Evolutionary conservation across 345 rosid genomes (phyloP).

Genomic region (Citrus trifoliata): DNA sequence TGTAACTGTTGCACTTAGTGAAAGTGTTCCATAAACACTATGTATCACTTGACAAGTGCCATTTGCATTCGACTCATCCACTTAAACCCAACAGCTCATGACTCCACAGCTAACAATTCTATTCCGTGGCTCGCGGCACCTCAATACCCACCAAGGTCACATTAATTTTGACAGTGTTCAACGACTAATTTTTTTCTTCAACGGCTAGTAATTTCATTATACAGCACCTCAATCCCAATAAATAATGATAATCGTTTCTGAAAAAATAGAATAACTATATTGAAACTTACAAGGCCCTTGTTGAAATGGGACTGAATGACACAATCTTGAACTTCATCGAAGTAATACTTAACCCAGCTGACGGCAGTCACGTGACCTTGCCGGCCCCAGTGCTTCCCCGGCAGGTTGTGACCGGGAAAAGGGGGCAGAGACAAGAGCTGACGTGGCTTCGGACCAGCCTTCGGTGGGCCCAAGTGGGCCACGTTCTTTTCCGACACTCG

Average conservation of each 20-base stretch:
- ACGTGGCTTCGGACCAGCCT: constrained; percentile 71
- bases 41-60: neutral
- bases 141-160: too few species aligned
- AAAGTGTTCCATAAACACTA: neutral
- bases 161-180: too few species aligned
- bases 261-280: neutral
- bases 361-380: constrained; percentile 57
- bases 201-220: neutral
- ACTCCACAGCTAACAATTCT: too few species aligned
- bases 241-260: neutral
- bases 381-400: constrained; percentile 35
- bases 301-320: constrained; percentile 73
- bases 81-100: too few species aligned
- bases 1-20: neutral
- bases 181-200: too few species aligned
- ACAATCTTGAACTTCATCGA: constrained; percentile 54
- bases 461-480: constrained; percentile 52
- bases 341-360: constrained; percentile 83
- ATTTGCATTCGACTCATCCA: too few species aligned
- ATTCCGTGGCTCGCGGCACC: too few species aligned
- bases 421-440: constrained; percentile 84
- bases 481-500: constrained; percentile 66
- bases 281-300: constrained; percentile 70
- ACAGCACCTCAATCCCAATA: neutral
- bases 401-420: constrained; percentile 65